A percentile compares a stretch with the other conserved stretches of the same genome.
Conservation (phyloP, 2,329 filamentous ascomycete species). For the Neonectria hederae region DNA sequence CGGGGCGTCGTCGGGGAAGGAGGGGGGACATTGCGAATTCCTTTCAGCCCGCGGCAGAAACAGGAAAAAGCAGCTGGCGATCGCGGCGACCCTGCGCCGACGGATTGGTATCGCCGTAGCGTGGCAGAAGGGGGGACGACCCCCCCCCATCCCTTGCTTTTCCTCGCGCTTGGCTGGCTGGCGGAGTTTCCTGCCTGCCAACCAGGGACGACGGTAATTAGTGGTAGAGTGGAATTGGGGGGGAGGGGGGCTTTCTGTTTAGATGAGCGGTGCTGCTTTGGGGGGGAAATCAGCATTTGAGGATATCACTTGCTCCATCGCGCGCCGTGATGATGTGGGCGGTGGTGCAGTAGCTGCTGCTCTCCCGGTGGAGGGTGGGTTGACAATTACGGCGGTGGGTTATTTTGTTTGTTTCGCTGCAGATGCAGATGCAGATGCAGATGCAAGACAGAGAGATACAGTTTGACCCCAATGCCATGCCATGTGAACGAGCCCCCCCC, state of each 20-base stretch:
- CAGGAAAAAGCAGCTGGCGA: not conserved
- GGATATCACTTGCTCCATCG: no score
- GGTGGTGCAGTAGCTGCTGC: conserved; percentile 7
- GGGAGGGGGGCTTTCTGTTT: no score
- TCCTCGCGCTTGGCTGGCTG: not conserved
- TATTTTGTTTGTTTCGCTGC: not conserved
- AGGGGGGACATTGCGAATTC: not conserved
- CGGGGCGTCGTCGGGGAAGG: not conserved
- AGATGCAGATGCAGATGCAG: not conserved
- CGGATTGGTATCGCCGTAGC: not conserved
- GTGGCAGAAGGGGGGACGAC: no score
- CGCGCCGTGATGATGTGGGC: not conserved
- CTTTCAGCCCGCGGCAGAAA: not conserved
- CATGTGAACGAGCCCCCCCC: not conserved
- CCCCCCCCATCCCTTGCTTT: no score
- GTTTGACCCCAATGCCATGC: not conserved
- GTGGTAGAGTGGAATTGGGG: no score
- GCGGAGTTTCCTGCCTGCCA: not conserved
- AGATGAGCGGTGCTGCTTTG: no score
- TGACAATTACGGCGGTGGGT: no score
- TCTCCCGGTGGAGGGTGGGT: not conserved
- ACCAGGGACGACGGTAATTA: no score
- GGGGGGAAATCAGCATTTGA: no score
- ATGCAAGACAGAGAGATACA: no score
- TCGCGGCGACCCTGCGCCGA: not conserved